Conservation (phyloP, 805 yeast genomes). For the Nakazawaea ambrosiae region DNA sequence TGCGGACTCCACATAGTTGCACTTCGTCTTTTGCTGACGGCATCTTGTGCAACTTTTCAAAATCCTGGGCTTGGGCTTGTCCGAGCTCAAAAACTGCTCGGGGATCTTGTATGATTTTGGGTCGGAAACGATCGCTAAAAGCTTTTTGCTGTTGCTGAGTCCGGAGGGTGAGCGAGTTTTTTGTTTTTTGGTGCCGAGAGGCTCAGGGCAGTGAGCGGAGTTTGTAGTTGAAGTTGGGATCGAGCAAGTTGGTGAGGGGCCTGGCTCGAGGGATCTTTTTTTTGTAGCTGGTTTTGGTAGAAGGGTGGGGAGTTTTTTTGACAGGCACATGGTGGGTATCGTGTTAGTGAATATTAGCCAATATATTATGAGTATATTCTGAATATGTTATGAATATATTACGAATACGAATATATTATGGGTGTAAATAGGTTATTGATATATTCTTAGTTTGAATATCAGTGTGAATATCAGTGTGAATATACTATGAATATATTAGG, state of each 20-base stretch:
- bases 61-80: conserved; percentile 31
- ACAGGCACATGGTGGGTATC: too few species aligned
- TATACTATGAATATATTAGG: too few species aligned
- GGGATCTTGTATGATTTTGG: conserved; percentile 10
- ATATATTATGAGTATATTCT: too few species aligned
- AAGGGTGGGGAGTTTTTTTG: conserved; percentile 5
- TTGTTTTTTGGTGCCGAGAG: neutral
- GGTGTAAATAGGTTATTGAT: too few species aligned
- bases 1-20: conserved; percentile 45
- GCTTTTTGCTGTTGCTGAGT: conserved; percentile 1
- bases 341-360: too few species aligned
- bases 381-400: too few species aligned
- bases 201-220: too few species aligned
- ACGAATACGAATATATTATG: too few species aligned
- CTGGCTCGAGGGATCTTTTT: neutral
- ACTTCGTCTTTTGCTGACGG: conserved; percentile 58
- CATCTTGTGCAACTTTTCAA: conserved; percentile 58
- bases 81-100: conserved; percentile 10
- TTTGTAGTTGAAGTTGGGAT: too few species aligned
- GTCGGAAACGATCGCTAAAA: conserved; percentile 9
- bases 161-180: neutral
- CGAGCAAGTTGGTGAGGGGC: too few species aligned
- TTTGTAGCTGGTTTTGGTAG: conserved; percentile 5
- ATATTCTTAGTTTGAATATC: too few species aligned
- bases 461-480: too few species aligned